These are phyloP conservation scores for Allium sativum DNA, from an alignment of 106 monocot species.

Conservation along the genomic window DNA sequence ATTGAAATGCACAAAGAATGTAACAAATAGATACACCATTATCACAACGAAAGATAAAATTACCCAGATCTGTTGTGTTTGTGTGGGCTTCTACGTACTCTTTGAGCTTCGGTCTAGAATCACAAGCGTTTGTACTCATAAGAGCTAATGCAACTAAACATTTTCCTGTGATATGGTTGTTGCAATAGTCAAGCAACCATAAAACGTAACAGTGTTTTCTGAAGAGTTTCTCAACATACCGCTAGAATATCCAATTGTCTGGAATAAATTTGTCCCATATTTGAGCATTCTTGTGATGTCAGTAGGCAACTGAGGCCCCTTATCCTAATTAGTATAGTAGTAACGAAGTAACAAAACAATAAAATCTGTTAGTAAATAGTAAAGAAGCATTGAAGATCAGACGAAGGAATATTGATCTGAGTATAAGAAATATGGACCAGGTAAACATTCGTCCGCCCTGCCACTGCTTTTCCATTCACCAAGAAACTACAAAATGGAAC, in stretches of 20 bases:
- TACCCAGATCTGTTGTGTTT: too few relatives aligned
- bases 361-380: too few relatives aligned
- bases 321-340: conserved; percentile 44
- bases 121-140: conserved; percentile 13
- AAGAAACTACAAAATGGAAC: conserved; percentile 32
- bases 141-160: conserved; percentile 62
- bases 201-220: not conserved
- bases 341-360: too few relatives aligned
- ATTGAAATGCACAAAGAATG: too few relatives aligned
- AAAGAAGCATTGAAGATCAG: too few relatives aligned
- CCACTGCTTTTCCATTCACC: conserved; percentile 74
- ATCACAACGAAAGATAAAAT: too few relatives aligned
- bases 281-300: conserved; percentile 93
- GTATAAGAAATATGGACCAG: conserved; percentile 22
- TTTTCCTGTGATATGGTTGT: conserved; percentile 30
- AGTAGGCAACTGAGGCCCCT: conserved; percentile 81
- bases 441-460: conserved; percentile 55
- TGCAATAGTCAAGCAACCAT: not conserved
- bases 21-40: too few relatives aligned
- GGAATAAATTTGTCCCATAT: conserved; percentile 83
- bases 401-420: too few relatives aligned
- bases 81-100: conserved; percentile 42
- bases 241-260: conserved; percentile 65
- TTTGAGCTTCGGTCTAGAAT: conserved; percentile 25
- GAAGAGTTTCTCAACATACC: conserved; percentile 28